phyloP scores from a whole-genome alignment of 1,139 yeast genomes.

The Protomyces inundatus region DNA sequence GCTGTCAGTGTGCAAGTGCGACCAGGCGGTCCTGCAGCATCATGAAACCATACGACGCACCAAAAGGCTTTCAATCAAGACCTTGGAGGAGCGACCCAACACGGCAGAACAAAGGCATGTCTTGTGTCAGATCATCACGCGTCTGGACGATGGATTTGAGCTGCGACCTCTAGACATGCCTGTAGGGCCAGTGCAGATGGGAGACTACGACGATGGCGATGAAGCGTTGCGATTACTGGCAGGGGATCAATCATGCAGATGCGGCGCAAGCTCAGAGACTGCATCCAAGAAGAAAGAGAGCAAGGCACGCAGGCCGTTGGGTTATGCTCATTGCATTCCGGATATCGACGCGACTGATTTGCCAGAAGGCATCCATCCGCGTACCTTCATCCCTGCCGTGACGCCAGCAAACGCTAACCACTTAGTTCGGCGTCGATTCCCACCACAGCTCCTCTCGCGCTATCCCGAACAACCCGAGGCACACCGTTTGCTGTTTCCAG shows the following conservation, averaged over 20 bases:
- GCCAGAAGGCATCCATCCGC: not conserved
- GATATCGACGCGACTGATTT: not conserved
- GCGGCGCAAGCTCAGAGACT: not conserved
- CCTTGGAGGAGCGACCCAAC: not conserved
- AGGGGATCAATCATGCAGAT: too few species aligned
- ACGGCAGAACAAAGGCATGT: not conserved
- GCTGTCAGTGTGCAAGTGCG: too few species aligned
- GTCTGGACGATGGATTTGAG: not conserved
- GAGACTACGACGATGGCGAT: too few species aligned
- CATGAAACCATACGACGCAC: too few species aligned
- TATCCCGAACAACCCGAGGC: constrained; percentile 24
- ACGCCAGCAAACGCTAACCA: not conserved
- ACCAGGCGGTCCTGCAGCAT: too few species aligned
- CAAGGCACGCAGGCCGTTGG: not conserved
- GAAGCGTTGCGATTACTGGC: too few species aligned
- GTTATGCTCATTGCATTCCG: not conserved
- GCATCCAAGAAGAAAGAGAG: not conserved
- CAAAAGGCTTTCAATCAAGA: not conserved
- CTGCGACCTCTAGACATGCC: not conserved
- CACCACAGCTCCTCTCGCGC: constrained; percentile 7
- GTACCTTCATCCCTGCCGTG: not conserved
- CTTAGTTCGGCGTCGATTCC: not conserved
- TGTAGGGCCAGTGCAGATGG: too few species aligned
- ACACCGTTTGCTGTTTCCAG: constrained; percentile 29
- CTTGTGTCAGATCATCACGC: not conserved